A percentile compares a stretch with the other conserved stretches of the same genome.
Evolutionary conservation across 2,329 filamentous ascomycete species (phyloP).

Genomic region (Penicillium hesseltinei): DNA sequence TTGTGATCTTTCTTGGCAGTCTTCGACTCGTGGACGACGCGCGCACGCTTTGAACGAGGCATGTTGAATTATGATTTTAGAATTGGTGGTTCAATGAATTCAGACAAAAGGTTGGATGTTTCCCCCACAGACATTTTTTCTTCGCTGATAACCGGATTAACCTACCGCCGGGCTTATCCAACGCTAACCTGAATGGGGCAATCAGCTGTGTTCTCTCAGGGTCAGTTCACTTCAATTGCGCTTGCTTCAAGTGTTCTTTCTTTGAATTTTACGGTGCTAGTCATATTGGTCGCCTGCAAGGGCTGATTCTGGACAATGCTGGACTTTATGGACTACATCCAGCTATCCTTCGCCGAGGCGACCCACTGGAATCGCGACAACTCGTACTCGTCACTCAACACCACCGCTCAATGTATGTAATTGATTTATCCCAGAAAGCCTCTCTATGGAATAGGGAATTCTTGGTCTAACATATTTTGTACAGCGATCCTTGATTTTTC

Average conservation of each 20-base stretch:
- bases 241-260: background rate
- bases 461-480: background rate
- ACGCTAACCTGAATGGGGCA: constrained; percentile 33
- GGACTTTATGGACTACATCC: constrained; percentile 96
- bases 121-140: constrained; percentile 32
- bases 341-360: constrained; percentile 81
- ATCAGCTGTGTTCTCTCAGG: constrained; percentile 27
- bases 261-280: background rate
- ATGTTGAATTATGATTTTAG: constrained; percentile 52
- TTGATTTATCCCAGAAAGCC: background rate
- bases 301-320: constrained; percentile 61
- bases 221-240: background rate
- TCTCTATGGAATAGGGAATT: background rate
- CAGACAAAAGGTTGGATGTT: constrained; percentile 22
- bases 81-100: constrained; percentile 11
- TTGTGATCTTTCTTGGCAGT: constrained; percentile 91
- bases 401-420: constrained; percentile 69
- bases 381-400: constrained; percentile 82
- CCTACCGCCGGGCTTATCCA: constrained; percentile 40
- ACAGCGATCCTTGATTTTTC: constrained; percentile 82
- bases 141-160: constrained; percentile 41
- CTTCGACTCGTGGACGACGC: constrained; percentile 84
- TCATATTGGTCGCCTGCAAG: constrained; percentile 1
- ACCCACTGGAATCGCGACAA: constrained; percentile 90
- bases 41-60: constrained; percentile 95